A percentile compares a stretch with the other conserved stretches of the same genome.
Evolutionary conservation across 1,284 basidiomycete species (phyloP).

Genomic region (Boletus semigastroideus): DNA sequence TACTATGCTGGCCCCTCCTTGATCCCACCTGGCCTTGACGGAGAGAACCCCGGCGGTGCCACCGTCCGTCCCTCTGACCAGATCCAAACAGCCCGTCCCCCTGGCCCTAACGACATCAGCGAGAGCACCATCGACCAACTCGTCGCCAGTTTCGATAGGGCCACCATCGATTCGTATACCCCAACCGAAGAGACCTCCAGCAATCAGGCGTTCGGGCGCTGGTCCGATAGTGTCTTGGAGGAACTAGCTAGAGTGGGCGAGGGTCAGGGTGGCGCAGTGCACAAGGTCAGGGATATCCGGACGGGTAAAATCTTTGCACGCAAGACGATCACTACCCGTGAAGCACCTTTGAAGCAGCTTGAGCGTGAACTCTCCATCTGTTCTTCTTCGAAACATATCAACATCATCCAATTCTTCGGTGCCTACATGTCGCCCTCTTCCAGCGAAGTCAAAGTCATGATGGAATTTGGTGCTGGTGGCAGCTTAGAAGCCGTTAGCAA

Average conservation of each 20-base stretch:
- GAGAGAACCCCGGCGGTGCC: slow-evolving; percentile 46
- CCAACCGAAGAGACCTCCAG: slow-evolving; percentile 33
- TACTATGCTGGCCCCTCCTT: slow-evolving; percentile 34
- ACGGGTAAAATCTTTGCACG: slow-evolving; percentile 85
- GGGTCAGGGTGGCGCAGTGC: slow-evolving; percentile 94
- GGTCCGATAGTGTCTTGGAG: slow-evolving; percentile 72
- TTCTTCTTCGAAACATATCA: slow-evolving; percentile 79
- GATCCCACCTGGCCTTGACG: slow-evolving; percentile 33
- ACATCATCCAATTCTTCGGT: slow-evolving; percentile 92
- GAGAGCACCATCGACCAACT: slow-evolving; percentile 41
- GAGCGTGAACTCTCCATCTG: slow-evolving; percentile 92
- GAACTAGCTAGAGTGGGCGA: slow-evolving; percentile 82
- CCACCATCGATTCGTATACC: slow-evolving; percentile 32
- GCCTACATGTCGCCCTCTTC: slow-evolving; percentile 93
- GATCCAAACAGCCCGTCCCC: slow-evolving; percentile 33
- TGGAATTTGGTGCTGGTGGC: slow-evolving; percentile 92
- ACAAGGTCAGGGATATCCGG: slow-evolving; percentile 82
- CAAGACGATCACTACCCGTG: slow-evolving; percentile 94
- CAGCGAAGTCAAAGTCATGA: slow-evolving; percentile 92
- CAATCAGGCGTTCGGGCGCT: slow-evolving; percentile 40
- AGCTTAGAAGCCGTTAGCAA: slow-evolving; percentile 87
- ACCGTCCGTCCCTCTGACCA: slow-evolving; percentile 53
- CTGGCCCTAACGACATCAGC: slow-evolving; percentile 39
- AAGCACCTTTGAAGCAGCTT: slow-evolving; percentile 92
- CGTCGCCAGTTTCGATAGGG: slow-evolving; percentile 27